Evolutionary conservation across 352 stramenopile genomes (phyloP), one percentile per base, ranked within the genome.

Genomic region (Globisporangium paddicum): DNA sequence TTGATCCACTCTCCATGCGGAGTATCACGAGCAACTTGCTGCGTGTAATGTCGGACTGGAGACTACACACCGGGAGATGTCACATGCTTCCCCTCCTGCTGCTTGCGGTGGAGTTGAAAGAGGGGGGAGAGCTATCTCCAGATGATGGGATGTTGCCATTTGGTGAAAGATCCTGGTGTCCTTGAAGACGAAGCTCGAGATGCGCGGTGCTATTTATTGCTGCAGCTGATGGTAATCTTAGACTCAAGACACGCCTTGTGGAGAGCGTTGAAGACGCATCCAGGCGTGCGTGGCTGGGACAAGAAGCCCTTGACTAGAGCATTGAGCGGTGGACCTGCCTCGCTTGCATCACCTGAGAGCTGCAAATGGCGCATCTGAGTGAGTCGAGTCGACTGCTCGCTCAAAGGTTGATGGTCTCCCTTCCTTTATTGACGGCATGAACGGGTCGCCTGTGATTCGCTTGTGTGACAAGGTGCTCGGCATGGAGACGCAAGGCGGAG

Each of bases 401-500:
- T 19, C 18, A 47, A 41, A n/a, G 26, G 18, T 40, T 9, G 18
- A 28, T 40, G 47, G 18, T 8, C n/a, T 38, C 19, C 11, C 28
- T 49, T 28, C 18, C 2, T 41, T 50, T 6, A 54, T 26, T 44
- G 34, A 38, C 19, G 21, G 16, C n/a, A 16, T 38, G 8, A 28
- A 41, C 18, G 14, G 10, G 32, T 13, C 18, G 11, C 28, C 11
- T 26, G 19, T n/a, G n/a, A n/a, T n/a, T n/a, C n/a, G n/a, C 19
- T 6, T 40, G n/a, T 19, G 28, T 28, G 10, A 11, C n/a, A 28
- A 90, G 81, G 78, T 40, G 72, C 76, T 63, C 73, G 71, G 16
- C 75, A 91, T 62, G 77, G 75, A 62, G 65, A 79, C 23, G 72
- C 75, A n/a, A 78, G 72, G 53, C 67, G 67, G 10, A 64, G 75